Evolutionary conservation across 495 filamentous ascomycete species (phyloP).

Genomic region (Trichoderma gamsii): DNA sequence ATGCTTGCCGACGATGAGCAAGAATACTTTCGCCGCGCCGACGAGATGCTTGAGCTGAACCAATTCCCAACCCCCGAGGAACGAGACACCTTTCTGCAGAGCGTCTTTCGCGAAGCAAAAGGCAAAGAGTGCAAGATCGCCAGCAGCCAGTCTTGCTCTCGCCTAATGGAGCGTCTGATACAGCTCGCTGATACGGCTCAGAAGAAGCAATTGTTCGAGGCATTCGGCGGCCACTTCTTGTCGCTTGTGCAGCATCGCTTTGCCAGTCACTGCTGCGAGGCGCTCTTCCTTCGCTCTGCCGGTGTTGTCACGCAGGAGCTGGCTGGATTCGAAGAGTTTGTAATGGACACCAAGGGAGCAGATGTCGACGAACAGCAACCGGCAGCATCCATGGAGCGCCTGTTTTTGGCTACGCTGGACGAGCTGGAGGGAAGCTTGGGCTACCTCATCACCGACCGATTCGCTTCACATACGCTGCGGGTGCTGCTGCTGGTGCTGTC

Average conservation of each 20-base stretch:
- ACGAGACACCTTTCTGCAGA: slow-evolving; percentile 70
- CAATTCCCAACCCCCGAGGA: slow-evolving; percentile 76
- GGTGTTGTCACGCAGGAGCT: slow-evolving; percentile 69
- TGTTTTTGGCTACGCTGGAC: slow-evolving; percentile 74
- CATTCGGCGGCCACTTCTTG: slow-evolving; percentile 83
- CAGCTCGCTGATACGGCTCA: slow-evolving; percentile 71
- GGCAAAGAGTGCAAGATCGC: slow-evolving; percentile 95
- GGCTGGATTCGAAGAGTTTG: slow-evolving; percentile 33
- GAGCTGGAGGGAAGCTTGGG: slow-evolving; percentile 79
- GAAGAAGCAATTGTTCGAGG: slow-evolving; percentile 75
- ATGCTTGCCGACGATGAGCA: slow-evolving; percentile 84
- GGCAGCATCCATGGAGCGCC: slow-evolving; percentile 63
- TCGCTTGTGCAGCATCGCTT: slow-evolving; percentile 90
- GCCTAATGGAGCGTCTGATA: slow-evolving; percentile 87
- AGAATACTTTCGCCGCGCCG: slow-evolving; percentile 86
- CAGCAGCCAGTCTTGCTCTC: slow-evolving; percentile 87
- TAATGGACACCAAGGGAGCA: slow-evolving; percentile 18
- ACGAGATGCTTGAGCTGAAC: slow-evolving; percentile 82
- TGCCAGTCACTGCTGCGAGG: slow-evolving; percentile 94
- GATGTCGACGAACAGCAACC: slow-evolving; percentile 29
- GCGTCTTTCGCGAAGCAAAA: slow-evolving; percentile 76
- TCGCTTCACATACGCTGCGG: slow-evolving; percentile 85
- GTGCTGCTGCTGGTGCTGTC: slow-evolving; percentile 80
- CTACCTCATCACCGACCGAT: slow-evolving; percentile 78
- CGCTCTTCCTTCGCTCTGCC: slow-evolving; percentile 76